Evolutionary conservation across 2,329 filamentous ascomycete genomes (phyloP), one percentile per base, ranked within the genome.

Genomic region (Periconia digitata): DNA sequence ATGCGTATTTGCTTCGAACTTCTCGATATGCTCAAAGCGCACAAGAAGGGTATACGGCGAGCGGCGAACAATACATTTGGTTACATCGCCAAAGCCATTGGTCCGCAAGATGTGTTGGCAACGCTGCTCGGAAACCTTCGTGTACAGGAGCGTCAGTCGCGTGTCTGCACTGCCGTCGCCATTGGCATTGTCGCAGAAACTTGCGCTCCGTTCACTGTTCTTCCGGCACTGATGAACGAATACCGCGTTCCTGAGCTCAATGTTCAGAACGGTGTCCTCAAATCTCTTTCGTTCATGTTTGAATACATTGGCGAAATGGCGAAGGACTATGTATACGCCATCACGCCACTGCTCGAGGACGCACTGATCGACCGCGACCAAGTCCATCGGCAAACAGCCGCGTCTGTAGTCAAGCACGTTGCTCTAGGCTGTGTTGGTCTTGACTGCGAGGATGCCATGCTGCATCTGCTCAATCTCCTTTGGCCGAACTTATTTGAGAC

Each of bases 261-360:
- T 69, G 94, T 99, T 21, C 94, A 99, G 71, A 99, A 99, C 62
- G 94, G 94, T 75, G 94, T 99, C 27, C 85, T 99, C 68, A 99
- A 99, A 73, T 92, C 92, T 5, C 81, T 99, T 44, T 95, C 90
- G 6, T 99, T 99, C 81, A 80, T 99, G 52, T 99, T 97, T 67
- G 94, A 99, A 69, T 99, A 99, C 74, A 99, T 99, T 70, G 94
- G 94, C 55, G 94, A 99, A 74, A 97, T 99, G 94, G 90, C 91
- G 55, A 99, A 97, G 76, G 94, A 99, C 73, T 99, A 99, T 70
- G 94, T 99, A 67, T 99, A 99, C 67, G 94, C 95, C 16, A 92
- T 99, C 27, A 96, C 92, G 2, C 94, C 94, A 6, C 79, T 99
- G 8, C 85, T 99, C 2, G 94, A 99, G 69, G 94, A 99, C 68